phyloP scores from a whole-genome alignment of 352 stramenopile genomes.

The Phytophthora lateralis region DNA sequence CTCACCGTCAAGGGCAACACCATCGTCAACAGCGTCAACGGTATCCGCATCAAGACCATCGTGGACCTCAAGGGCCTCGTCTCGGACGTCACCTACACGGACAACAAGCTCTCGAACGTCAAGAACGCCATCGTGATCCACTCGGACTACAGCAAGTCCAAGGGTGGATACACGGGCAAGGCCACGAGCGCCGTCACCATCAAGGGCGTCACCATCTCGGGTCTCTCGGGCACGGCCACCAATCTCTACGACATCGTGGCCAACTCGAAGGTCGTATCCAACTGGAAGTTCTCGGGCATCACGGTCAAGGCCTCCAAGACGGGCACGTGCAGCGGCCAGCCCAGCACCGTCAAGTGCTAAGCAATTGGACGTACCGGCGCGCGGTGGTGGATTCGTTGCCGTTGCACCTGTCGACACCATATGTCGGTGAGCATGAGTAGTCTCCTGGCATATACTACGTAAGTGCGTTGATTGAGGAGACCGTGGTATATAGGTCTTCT shows the following conservation, averaged over 20 bases:
- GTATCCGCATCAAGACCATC: conserved; percentile 47
- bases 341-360: conserved; percentile 31
- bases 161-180: conserved; percentile 20
- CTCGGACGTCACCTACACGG: conserved; percentile 21
- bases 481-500: not conserved
- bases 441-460: not conserved
- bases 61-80: conserved; percentile 32
- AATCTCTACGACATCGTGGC: conserved; percentile 27
- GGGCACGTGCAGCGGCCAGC: conserved; percentile 27
- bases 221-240: conserved; percentile 18
- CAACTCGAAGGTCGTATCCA: conserved; percentile 21
- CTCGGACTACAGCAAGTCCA: conserved; percentile 26
- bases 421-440: not conserved
- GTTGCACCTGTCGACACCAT: conserved; percentile 1
- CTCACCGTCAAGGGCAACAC: conserved; percentile 32
- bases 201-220: conserved; percentile 10
- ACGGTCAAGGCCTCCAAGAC: conserved; percentile 18
- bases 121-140: conserved; percentile 24
- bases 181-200: conserved; percentile 9
- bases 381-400: not conserved
- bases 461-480: not conserved
- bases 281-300: conserved; percentile 30
- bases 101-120: conserved; percentile 26
- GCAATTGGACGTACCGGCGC: not conserved
- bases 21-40: conserved; percentile 27